Evolutionary conservation across 345 rosid genomes (phyloP).

Genomic region (Geranium brycei): DNA sequence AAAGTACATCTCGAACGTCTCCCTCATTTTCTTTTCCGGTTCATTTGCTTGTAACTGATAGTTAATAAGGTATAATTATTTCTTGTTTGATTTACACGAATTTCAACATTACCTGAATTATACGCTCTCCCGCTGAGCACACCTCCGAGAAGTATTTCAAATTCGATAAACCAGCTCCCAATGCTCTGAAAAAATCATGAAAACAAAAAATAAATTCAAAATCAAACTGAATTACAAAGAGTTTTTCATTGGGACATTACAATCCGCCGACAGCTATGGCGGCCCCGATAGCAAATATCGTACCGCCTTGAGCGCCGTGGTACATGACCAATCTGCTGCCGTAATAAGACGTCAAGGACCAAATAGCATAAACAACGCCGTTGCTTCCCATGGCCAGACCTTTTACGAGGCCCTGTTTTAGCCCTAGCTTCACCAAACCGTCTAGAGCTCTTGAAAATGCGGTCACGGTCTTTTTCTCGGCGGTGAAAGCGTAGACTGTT

Average conservation of each 20-base stretch:
- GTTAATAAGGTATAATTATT: too few species aligned
- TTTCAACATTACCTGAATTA: too few species aligned
- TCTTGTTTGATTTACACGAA: too few species aligned
- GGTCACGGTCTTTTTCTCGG: constrained; percentile 9
- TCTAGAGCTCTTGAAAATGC: constrained; percentile 10
- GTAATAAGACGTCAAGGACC: constrained; percentile 17
- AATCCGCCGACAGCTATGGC: constrained; percentile 10
- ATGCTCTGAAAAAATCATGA: too few species aligned
- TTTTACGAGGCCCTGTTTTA: constrained; percentile 17
- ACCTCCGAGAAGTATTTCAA: too few species aligned
- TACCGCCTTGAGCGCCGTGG: constrained; percentile 13
- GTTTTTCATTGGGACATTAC: not conserved
- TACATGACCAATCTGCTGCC: constrained; percentile 16
- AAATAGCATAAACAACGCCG: constrained; percentile 7
- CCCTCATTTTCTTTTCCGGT: too few species aligned
- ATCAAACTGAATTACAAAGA: too few species aligned
- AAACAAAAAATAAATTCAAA: too few species aligned
- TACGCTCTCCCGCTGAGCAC: too few species aligned
- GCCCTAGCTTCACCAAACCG: constrained; percentile 12
- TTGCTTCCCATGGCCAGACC: constrained; percentile 16
- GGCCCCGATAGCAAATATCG: constrained; percentile 11
- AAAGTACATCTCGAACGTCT: too few species aligned
- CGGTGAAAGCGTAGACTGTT: constrained; percentile 13
- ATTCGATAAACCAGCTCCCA: too few species aligned
- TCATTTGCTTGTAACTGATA: too few species aligned